Evolutionary conservation across 306 rosid species (phyloP).

Genomic region (barrel medic (Medicago truncatula)): DNA sequence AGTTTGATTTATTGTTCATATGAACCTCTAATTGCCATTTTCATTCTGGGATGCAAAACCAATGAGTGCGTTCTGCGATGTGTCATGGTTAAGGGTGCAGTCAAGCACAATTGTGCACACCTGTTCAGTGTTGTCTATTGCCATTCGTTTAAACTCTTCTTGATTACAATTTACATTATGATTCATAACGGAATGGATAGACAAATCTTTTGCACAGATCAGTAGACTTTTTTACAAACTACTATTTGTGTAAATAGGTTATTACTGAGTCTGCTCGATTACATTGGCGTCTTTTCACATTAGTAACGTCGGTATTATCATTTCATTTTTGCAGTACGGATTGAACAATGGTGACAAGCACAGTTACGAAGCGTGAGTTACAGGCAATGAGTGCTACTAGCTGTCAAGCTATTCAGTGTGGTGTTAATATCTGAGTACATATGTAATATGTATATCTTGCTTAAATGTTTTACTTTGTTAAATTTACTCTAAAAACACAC

Average conservation of each 20-base stretch:
- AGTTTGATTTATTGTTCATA: too few species aligned
- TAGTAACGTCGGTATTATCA: conserved; percentile 28
- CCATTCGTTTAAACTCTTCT: too few species aligned
- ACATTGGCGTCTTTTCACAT: conserved; percentile 15
- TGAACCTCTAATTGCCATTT: too few species aligned
- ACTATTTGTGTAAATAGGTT: conserved; percentile 19
- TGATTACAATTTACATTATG: background rate
- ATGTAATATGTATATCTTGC: conserved; percentile 45
- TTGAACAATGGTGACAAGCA: conserved; percentile 57
- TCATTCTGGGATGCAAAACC: too few species aligned
- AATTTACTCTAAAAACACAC: conserved; percentile 26
- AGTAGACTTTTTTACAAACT: background rate
- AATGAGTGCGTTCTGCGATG: too few species aligned
- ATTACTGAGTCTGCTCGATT: conserved; percentile 1
- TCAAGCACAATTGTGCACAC: too few species aligned
- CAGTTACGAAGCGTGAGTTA: conserved; percentile 49
- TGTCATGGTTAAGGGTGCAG: too few species aligned
- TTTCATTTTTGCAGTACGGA: conserved; percentile 72
- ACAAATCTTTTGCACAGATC: conserved; percentile 28
- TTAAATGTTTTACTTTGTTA: conserved; percentile 18
- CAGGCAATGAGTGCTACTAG: conserved; percentile 48
- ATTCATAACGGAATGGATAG: conserved; percentile 9
- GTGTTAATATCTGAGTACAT: conserved; percentile 46
- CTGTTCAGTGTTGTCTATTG: too few species aligned
- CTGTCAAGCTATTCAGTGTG: conserved; percentile 29